Evolutionary conservation across 768 basidiomycete species (phyloP), one percentile per base, ranked within the genome.

Genomic region (Scleroderma citrinum): DNA sequence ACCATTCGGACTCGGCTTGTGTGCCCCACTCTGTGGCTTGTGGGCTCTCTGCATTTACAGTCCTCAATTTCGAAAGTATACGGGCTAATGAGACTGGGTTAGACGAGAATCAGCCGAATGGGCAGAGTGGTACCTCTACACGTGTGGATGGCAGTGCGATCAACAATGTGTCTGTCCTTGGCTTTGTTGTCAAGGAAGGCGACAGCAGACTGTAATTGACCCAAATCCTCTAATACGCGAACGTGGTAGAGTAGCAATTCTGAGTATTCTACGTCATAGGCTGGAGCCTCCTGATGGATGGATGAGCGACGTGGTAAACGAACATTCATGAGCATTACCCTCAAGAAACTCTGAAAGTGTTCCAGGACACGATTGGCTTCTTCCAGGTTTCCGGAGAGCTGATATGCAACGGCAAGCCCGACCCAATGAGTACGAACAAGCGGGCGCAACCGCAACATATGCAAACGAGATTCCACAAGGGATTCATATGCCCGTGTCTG

Each of bases 351-450:
- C 54, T 84, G 76, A 59, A 92, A 89, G 40, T 82, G 78, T 48
- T 88, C 82, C 24, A 95, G 65, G 2, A 89, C 79, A 24, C 78
- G 78, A 59, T 77, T 78, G 2, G 92, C 84, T 57, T 89, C 85
- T 11, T 65, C 58, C 3, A 80, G 65, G 53, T 93, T 84, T 6
- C 86, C 85, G 50, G 82, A 87, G 14, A 98, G 75, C 59, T 92
- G 86, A 65, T 91, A 85, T 3, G 94, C 92, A 23, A 98, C 79
- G 13, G 92, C 92, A 41, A 93, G 74, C 2, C 80, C 89, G 46
- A 92, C 69, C 96, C 96, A 99, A 64, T 93, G 87, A 49, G 86
- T 79, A 7, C 94, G 87, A 16, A 87, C 69, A 47, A 83, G 82
- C 0, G 95, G 93, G 13, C 93, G 83, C 13, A 92, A 65, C 49